These are phyloP conservation scores for Starmerella asiatica DNA, from an alignment of 805 yeast species.

Conservation along the genomic window DNA sequence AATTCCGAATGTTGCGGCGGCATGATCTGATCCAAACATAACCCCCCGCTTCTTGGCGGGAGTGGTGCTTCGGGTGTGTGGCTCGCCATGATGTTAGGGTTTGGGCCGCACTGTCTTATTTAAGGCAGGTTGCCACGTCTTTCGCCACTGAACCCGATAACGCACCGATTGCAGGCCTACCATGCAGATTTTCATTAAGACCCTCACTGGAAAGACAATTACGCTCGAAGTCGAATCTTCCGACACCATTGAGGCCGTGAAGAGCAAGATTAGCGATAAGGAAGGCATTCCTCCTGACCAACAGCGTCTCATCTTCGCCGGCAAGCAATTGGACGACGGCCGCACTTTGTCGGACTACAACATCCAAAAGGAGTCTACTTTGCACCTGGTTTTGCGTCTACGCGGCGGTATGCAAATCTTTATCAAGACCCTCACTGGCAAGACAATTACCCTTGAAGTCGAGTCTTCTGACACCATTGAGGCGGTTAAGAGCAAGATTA, in stretches of 20 bases:
- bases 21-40: too few species aligned
- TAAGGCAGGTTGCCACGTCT: neutral
- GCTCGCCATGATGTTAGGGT: slow-evolving; percentile 1
- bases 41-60: too few species aligned
- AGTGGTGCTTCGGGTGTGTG: too few species aligned
- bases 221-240: slow-evolving; percentile 83
- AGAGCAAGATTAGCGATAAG: slow-evolving; percentile 87
- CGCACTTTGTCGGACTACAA: slow-evolving; percentile 86
- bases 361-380: slow-evolving; percentile 84
- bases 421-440: slow-evolving; percentile 98
- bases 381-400: slow-evolving; percentile 70
- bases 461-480: slow-evolving; percentile 98
- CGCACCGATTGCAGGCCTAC: neutral
- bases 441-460: slow-evolving; percentile 96
- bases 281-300: slow-evolving; percentile 96
- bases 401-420: slow-evolving; percentile 86
- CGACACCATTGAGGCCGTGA: slow-evolving; percentile 87
- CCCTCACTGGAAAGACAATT: slow-evolving; percentile 94
- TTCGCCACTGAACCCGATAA: neutral
- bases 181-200: slow-evolving; percentile 84
- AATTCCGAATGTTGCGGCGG: too few species aligned
- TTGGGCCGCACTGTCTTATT: neutral
- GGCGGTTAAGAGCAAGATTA: slow-evolving; percentile 96
- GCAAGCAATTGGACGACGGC: slow-evolving; percentile 91
- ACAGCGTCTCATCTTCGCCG: slow-evolving; percentile 88